A percentile compares a stretch with the other conserved stretches of the same genome.
These are phyloP conservation scores for Sclerotinia nivalis DNA, from an alignment of 2,329 filamentous ascomycete genomes.

Conservation along the genomic window DNA sequence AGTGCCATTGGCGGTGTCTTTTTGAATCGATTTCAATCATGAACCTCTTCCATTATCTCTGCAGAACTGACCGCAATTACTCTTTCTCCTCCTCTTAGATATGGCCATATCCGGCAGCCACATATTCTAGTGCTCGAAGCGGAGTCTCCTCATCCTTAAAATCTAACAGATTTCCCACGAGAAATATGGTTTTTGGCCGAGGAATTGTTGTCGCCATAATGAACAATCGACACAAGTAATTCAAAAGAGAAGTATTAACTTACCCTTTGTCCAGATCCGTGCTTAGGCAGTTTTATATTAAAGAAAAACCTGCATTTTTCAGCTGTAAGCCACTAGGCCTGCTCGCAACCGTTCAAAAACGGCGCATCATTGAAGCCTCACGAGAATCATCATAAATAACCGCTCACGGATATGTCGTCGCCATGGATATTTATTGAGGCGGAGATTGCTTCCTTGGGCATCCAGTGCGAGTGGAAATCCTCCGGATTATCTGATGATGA, in stretches of 20 bases:
- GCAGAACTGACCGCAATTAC: conserved; percentile 4
- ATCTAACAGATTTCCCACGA: conserved; percentile 2
- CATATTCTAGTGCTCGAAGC: conserved; percentile 14
- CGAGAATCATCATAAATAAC: not conserved
- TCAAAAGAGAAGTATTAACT: not conserved
- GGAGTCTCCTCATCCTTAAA: not conserved
- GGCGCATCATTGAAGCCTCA: not conserved
- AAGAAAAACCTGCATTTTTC: not conserved
- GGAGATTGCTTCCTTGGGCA: not conserved
- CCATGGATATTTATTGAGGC: not conserved
- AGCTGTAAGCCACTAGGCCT: not conserved
- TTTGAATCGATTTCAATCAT: conserved; percentile 13
- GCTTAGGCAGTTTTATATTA: not conserved
- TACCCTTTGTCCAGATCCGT: not conserved
- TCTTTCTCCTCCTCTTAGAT: not conserved
- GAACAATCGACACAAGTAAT: not conserved
- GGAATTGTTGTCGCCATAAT: not conserved
- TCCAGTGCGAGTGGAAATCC: not conserved
- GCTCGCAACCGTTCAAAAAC: not conserved
- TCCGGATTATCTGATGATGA: not conserved
- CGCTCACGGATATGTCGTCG: not conserved
- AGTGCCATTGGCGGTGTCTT: conserved; percentile 23
- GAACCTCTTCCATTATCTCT: conserved; percentile 7
- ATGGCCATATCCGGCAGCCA: conserved; percentile 11
- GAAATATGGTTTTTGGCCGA: not conserved